Conservation (phyloP, 371 early-diverging fungal species). For the Mucor plumbeus region DNA sequence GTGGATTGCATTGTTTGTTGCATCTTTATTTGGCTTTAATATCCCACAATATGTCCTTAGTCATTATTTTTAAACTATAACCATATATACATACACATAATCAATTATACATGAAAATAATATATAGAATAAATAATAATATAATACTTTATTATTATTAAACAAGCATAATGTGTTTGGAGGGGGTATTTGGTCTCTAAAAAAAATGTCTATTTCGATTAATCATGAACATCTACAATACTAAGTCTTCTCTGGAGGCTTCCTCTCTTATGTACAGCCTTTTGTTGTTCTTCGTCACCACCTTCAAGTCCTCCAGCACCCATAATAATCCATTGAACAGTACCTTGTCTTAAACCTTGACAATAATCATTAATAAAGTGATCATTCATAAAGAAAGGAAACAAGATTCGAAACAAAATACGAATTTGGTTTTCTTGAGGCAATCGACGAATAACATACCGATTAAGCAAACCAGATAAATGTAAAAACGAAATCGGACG, state of each 20-base stretch:
- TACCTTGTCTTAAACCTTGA: constrained; percentile 54
- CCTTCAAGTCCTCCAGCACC: constrained; percentile 41
- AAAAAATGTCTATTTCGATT: background rate
- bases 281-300: constrained; percentile 23
- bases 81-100: background rate
- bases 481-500: constrained; percentile 63
- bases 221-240: constrained; percentile 29
- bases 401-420: constrained; percentile 53
- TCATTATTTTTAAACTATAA: constrained; percentile 62
- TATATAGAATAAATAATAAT: background rate
- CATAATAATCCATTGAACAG: constrained; percentile 49
- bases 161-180: background rate
- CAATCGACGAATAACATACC: constrained; percentile 56
- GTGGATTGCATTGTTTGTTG: constrained; percentile 69
- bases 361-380: constrained; percentile 66
- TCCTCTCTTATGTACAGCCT: background rate
- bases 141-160: background rate
- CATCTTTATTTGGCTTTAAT: constrained; percentile 84
- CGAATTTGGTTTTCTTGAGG: constrained; percentile 55
- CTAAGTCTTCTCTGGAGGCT: constrained; percentile 18
- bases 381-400: constrained; percentile 66
- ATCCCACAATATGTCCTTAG: constrained; percentile 72
- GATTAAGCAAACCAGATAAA: constrained; percentile 61
- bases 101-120: background rate
- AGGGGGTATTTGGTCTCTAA: background rate